Evolutionary conservation across 169 alveolate species (phyloP).

Genomic region (Toxoplasma gondii): DNA sequence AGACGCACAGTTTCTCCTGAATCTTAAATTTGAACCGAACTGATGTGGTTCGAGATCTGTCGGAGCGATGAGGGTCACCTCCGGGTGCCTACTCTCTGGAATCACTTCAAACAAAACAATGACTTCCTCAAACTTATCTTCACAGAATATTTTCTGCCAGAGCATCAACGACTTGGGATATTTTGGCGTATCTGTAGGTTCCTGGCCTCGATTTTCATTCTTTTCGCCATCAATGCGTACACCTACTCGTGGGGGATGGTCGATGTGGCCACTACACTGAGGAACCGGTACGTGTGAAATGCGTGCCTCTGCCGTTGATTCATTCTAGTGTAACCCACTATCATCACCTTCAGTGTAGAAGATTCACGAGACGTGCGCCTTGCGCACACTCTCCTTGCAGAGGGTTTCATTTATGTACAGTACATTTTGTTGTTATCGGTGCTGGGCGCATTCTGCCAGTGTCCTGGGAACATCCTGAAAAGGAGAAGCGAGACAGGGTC

Average conservation of each 20-base stretch:
- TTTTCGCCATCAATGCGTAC: constrained; percentile 63
- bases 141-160: constrained; percentile 70
- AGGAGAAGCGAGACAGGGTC: no score
- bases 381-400: no score
- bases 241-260: constrained; percentile 29
- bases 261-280: not conserved
- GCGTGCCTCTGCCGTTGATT: not conserved
- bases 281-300: not conserved
- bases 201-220: constrained; percentile 59
- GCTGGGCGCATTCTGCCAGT: no score
- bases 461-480: no score
- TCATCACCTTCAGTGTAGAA: no score
- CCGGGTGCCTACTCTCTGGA: constrained; percentile 70
- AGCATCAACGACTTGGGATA: constrained; percentile 64
- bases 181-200: constrained; percentile 70
- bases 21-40: not conserved
- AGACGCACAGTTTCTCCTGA: no score
- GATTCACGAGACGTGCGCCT: no score
- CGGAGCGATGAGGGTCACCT: constrained; percentile 60
- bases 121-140: constrained; percentile 68
- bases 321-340: not conserved
- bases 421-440: no score
- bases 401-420: no score
- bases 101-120: constrained; percentile 75
- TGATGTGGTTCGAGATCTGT: constrained; percentile 36